Evolutionary conservation across 108 stramenopile genomes (phyloP), one percentile per base, ranked within the genome.

Genomic region (Nitzschia palea): DNA sequence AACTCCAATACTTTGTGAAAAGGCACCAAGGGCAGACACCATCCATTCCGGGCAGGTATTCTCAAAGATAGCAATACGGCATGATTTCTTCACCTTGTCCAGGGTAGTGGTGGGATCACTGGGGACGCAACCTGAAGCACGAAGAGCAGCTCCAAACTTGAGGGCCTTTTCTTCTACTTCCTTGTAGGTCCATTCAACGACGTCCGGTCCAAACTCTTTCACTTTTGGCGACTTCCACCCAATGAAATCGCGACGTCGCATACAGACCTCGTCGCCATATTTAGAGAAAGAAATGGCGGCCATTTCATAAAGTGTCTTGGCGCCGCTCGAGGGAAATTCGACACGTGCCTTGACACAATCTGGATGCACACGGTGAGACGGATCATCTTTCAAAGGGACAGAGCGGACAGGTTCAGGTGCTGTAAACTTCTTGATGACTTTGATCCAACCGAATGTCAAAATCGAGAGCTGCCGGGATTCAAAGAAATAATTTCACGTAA

Each of bases 31-130:
- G 6, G 86, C 77, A 36, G 80, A 86, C 66, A 92, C 94, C 86
- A 88, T 86, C 96, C 96, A 97, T 56, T 93, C 88, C 22, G 89
- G 69, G 53, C 88, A 91, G 35, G 96, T 97, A 55, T 95, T 92
- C 61, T 95, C 96, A 66, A 91, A 97, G 42, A 97, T 90, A 62
- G 90, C 90, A 8, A 93, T 77, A n/a, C 88, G 83, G 65, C 89
- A 89, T 22, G 86, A 81, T n/a, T 81, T 88, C 22, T 52, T 82
- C 64, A 95, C 78, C 67, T 93, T 82, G 57, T 88, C 86, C 28
- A 95, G 70, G 40, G 73, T 84, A 4, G 85, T 76, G 35, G 68
- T 86, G 18, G 62, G 56, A 10, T 88, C 76, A 0, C 85, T 71
- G 26, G 91, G 62, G 3, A 89, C 86, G 29, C 87, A 63, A 23